Evolutionary conservation across 1,284 basidiomycete species (phyloP).

Genomic region (Irpex lacteus): DNA sequence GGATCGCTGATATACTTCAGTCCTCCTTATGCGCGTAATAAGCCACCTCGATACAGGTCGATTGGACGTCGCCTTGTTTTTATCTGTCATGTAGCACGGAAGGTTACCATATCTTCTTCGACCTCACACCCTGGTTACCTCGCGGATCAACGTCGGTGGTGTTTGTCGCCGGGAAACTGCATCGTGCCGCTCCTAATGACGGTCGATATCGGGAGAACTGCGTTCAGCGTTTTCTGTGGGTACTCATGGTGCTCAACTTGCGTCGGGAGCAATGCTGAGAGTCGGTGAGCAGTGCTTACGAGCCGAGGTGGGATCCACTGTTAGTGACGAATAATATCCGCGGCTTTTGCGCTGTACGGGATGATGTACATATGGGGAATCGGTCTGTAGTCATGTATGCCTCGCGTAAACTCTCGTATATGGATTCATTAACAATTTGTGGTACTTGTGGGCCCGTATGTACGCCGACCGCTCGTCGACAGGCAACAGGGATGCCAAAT

Average conservation of each 20-base stretch:
- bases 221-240: not conserved
- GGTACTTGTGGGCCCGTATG: conserved; percentile 15
- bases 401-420: not conserved
- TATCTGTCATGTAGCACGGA: not conserved
- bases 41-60: not conserved
- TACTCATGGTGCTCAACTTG: not conserved
- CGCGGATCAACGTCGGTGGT: not conserved
- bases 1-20: not conserved
- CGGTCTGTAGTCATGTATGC: not conserved
- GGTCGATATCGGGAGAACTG: not conserved
- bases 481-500: conserved; percentile 5
- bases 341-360: not conserved
- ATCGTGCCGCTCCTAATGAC: not conserved
- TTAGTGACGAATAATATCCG: no score
- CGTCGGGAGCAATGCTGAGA: not conserved
- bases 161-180: not conserved
- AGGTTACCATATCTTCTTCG: not conserved
- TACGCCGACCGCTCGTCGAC: conserved; percentile 2
- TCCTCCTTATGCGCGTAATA: not conserved
- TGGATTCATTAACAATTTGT: not conserved
- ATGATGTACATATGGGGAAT: not conserved
- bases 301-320: no score
- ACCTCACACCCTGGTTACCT: not conserved
- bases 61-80: not conserved
- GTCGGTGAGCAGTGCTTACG: not conserved